Evolutionary conservation across 2,329 filamentous ascomycete genomes (phyloP), one percentile per base, ranked within the genome.

Genomic region (Fulvia fulva): DNA sequence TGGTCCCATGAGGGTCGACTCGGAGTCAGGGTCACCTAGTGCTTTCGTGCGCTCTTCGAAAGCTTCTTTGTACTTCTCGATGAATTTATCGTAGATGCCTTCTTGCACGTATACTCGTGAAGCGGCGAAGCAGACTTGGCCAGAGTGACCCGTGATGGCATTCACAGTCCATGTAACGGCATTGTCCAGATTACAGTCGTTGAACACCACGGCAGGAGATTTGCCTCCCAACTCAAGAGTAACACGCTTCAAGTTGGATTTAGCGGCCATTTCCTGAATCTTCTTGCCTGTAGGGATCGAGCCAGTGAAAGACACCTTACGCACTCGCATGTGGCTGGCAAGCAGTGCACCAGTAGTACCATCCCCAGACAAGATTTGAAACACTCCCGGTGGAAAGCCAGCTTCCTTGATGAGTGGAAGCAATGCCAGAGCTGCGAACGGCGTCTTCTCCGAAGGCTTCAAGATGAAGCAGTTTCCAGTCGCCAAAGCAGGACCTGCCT

Each of bases 401-500:
- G 78, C 69, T 55, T 81, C 80, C 60, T 83, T 82, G 61, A 90
- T 79, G 22, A 91, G 77, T 1, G 78, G 82, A 0, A 81, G 87
- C 1, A 91, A 74, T 63, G 84, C 83, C 1, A 83, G 67, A 6
- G 79, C 75, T 11, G 78, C 80, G 3, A 83, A 72, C 0, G 81
- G 81, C 7, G 81, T 83, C 65, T 83, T 81, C 61, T 83, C 81
- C 5, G 52, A 55, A 9, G 52, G 52, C 64, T 83, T 84, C 32
- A 83, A 54, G 1, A 84, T 80, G 3, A 83, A 73, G 0, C 80
- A 82, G 65, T 83, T 83, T 23, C 81, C 81, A 26, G 76, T 79
- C 12, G 79, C 80, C 1, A 83, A 72, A 9, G 81, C 81, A 34
- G 88, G 88, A n/a, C 87, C 88, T 3, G 91, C 79, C 68, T 91